These are phyloP conservation scores for Candida patagonica DNA, from an alignment of 805 yeast species.

Conservation along the genomic window DNA sequence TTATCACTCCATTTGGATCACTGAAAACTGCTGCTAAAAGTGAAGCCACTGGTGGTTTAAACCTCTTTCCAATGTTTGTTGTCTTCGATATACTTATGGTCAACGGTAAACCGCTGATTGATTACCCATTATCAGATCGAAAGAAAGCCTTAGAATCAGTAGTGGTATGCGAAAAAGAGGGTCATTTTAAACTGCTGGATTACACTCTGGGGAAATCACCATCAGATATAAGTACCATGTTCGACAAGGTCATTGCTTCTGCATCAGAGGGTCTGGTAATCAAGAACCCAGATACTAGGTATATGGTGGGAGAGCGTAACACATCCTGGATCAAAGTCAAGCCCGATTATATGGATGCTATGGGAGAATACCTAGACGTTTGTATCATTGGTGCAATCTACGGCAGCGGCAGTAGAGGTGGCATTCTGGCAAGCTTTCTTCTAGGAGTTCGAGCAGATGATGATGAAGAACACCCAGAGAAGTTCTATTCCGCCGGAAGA, in stretches of 20 bases:
- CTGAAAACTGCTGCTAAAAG: conserved; percentile 62
- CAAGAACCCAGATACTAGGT: conserved; percentile 51
- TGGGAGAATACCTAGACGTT: conserved; percentile 80
- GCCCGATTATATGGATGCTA: conserved; percentile 80
- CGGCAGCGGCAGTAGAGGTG: conserved; percentile 45
- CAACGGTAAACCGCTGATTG: conserved; percentile 57
- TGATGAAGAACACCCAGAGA: conserved; percentile 22
- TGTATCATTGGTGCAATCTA: conserved; percentile 70
- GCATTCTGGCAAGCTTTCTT: conserved; percentile 42
- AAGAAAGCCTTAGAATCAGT: conserved; percentile 41
- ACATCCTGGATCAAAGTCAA: conserved; percentile 81
- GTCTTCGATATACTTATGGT: conserved; percentile 66
- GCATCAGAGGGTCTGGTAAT: conserved; percentile 77
- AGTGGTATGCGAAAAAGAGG: conserved; percentile 32
- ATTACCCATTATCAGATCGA: conserved; percentile 45
- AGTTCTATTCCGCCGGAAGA: conserved; percentile 59
- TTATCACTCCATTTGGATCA: conserved; percentile 69
- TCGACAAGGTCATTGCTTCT: conserved; percentile 46
- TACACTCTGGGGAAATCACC: conserved; percentile 35
- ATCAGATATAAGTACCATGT: conserved; percentile 45
- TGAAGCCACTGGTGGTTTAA: conserved; percentile 31
- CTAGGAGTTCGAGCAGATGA: conserved; percentile 53
- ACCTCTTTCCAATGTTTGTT: conserved; percentile 27
- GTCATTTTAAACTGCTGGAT: conserved; percentile 20
- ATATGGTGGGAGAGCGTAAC: conserved; percentile 51